Conservation (phyloP, 2,329 filamentous ascomycete genomes). For the Penicillium capsulatum region DNA sequence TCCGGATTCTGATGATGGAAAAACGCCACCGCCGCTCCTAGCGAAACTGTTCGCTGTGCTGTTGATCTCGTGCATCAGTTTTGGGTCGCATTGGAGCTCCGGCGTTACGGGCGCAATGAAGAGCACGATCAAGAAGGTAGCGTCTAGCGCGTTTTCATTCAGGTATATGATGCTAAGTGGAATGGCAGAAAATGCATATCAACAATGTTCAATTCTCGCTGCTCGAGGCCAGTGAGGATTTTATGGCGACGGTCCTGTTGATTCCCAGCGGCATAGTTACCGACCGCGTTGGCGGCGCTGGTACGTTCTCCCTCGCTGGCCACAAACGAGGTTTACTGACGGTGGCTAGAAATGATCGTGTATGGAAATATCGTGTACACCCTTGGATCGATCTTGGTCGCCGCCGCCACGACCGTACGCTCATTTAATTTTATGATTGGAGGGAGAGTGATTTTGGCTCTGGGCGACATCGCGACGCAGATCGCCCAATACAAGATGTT, state of each 20-base stretch:
- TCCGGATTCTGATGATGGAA: conserved; percentile 12
- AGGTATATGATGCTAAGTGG: neutral
- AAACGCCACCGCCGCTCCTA: conserved; percentile 24
- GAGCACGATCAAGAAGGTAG: conserved; percentile 55
- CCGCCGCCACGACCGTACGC: conserved; percentile 53
- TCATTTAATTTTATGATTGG: conserved; percentile 59
- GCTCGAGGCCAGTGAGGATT: conserved; percentile 58
- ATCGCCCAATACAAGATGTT: conserved; percentile 64
- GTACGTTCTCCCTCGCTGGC: conserved; percentile 22
- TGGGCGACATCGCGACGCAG: conserved; percentile 62
- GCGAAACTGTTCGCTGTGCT: conserved; percentile 46
- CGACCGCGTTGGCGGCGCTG: conserved; percentile 56
- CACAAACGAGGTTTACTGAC: neutral
- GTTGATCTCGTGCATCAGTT: conserved; percentile 48
- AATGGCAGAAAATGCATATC: conserved; percentile 48
- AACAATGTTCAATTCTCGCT: conserved; percentile 58
- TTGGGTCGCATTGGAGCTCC: conserved; percentile 58
- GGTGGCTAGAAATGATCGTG: conserved; percentile 47
- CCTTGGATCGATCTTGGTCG: conserved; percentile 56
- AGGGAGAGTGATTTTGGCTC: conserved; percentile 52
- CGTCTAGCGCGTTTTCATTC: neutral
- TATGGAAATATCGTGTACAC: conserved; percentile 60
- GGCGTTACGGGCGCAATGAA: conserved; percentile 60
- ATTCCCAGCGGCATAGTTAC: conserved; percentile 54
- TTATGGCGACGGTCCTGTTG: conserved; percentile 57